Conservation (phyloP, 257 asterid genomes). For the Scutellaria barbata region DNA sequence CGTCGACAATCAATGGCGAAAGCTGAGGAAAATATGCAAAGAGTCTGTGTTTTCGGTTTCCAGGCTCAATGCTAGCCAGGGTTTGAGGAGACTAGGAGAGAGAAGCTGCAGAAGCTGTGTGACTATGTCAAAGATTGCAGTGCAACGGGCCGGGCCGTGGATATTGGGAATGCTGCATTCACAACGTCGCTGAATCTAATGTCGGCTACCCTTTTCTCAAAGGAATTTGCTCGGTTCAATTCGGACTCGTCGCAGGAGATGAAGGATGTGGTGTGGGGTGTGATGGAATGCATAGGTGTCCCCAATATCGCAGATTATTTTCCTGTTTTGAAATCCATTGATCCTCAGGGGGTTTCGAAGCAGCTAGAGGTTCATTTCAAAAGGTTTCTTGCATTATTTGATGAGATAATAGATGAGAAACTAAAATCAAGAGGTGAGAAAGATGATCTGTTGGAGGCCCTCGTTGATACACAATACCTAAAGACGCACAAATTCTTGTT, state of each 20-base stretch:
- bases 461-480: slow-evolving; percentile 37
- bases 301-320: slow-evolving; percentile 58
- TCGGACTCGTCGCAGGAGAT: slow-evolving; percentile 60
- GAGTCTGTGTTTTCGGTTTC: slow-evolving; percentile 46
- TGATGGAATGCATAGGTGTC: slow-evolving; percentile 46
- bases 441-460: slow-evolving; percentile 46
- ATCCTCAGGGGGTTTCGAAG: slow-evolving; percentile 53
- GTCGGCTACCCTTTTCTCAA: slow-evolving; percentile 57
- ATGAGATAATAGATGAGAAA: slow-evolving; percentile 45
- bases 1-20: slow-evolving; percentile 38
- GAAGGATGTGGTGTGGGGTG: slow-evolving; percentile 48
- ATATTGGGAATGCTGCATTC: slow-evolving; percentile 49
- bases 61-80: slow-evolving; percentile 43
- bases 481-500: slow-evolving; percentile 34
- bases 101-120: slow-evolving; percentile 40
- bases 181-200: slow-evolving; percentile 53
- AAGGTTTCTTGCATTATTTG: slow-evolving; percentile 44
- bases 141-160: slow-evolving; percentile 46
- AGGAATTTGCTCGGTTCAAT: slow-evolving; percentile 49
- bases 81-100: slow-evolving; percentile 42
- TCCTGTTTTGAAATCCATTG: slow-evolving; percentile 45
- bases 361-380: slow-evolving; percentile 34
- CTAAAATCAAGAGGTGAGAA: slow-evolving; percentile 34
- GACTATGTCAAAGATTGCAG: slow-evolving; percentile 42
- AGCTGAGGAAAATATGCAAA: slow-evolving; percentile 45